Evolutionary conservation across 495 filamentous ascomycete genomes (phyloP).

Genomic region (Filosporella fistucella): DNA sequence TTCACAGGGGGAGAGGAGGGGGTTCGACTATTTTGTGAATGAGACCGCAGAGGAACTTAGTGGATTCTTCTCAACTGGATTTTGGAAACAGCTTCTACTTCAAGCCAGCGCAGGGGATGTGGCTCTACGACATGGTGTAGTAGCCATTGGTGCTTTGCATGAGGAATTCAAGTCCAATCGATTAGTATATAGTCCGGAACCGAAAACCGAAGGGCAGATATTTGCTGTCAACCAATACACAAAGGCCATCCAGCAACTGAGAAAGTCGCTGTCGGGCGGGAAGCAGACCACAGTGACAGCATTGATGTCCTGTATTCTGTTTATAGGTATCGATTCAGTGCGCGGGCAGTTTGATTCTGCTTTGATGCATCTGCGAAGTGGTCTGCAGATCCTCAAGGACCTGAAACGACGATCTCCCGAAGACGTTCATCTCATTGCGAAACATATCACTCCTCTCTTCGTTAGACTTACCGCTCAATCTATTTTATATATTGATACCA

Average conservation of each 20-base stretch:
- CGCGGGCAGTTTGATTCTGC: conserved; percentile 18
- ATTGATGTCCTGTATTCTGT: conserved; percentile 20
- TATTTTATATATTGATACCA: conserved; percentile 21
- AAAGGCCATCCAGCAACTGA: conserved; percentile 16
- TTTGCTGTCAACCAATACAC: conserved; percentile 20
- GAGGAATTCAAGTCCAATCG: conserved; percentile 9
- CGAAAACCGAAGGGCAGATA: neutral
- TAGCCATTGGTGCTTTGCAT: conserved; percentile 17
- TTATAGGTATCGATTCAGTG: conserved; percentile 19
- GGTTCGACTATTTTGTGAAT: conserved; percentile 14
- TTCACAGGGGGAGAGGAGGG: conserved; percentile 10
- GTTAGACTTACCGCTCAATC: conserved; percentile 14
- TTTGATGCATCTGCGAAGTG: conserved; percentile 21
- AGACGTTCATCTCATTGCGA: conserved; percentile 4
- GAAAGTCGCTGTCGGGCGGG: conserved; percentile 6
- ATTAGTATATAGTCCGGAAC: neutral
- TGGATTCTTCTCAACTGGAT: conserved; percentile 11
- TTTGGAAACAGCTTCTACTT: conserved; percentile 15
- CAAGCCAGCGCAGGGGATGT: conserved; percentile 10
- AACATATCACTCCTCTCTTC: conserved; percentile 12
- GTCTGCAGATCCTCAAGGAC: conserved; percentile 20
- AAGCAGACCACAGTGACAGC: conserved; percentile 12
- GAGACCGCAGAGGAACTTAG: conserved; percentile 12
- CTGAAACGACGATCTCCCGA: neutral
- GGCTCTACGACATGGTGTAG: conserved; percentile 11